phyloP scores from a whole-genome alignment of 1,284 basidiomycete genomes.

The Papiliotrema nemorosa region DNA sequence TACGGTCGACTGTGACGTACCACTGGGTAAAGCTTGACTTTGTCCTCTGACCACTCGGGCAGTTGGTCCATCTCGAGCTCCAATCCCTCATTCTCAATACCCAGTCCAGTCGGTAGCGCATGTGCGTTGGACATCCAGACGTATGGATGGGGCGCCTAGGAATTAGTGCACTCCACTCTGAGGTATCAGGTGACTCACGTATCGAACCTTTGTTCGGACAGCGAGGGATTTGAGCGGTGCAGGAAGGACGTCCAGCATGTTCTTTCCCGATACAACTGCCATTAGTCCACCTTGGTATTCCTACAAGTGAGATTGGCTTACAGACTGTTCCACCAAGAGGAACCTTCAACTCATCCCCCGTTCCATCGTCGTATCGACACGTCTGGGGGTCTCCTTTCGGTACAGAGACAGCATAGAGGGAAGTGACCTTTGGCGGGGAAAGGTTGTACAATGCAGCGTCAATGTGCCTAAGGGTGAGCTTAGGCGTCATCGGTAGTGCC shows the following conservation, averaged over 20 bases:
- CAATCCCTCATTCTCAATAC: slow-evolving; percentile 69
- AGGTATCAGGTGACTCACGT: slow-evolving; percentile 43
- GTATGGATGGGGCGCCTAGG: slow-evolving; percentile 65
- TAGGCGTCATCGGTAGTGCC: not conserved
- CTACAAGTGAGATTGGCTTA: slow-evolving; percentile 39
- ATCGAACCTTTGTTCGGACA: slow-evolving; percentile 66
- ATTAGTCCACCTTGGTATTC: slow-evolving; percentile 4
- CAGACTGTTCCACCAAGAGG: slow-evolving; percentile 85
- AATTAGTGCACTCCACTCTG: not conserved
- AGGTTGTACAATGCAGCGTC: slow-evolving; percentile 87
- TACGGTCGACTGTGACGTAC: slow-evolving; percentile 49
- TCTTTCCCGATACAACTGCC: slow-evolving; percentile 60
- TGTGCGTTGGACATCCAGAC: slow-evolving; percentile 78
- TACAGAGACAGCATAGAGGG: slow-evolving; percentile 74
- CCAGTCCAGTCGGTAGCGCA: slow-evolving; percentile 69
- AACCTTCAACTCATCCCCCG: slow-evolving; percentile 73
- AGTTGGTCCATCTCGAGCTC: slow-evolving; percentile 65
- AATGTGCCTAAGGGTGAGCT: slow-evolving; percentile 59
- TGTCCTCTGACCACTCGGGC: slow-evolving; percentile 68
- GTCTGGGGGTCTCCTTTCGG: slow-evolving; percentile 66
- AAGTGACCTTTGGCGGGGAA: slow-evolving; percentile 82
- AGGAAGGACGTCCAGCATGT: slow-evolving; percentile 80
- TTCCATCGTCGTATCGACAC: slow-evolving; percentile 82
- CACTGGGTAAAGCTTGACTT: slow-evolving; percentile 66
- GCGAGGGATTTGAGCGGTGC: slow-evolving; percentile 73